Percentiles rank a stretch among this genome's conserved stretches.
Conservation (phyloP, 1,284 basidiomycete genomes). For the Moniliophthora roreri region DNA sequence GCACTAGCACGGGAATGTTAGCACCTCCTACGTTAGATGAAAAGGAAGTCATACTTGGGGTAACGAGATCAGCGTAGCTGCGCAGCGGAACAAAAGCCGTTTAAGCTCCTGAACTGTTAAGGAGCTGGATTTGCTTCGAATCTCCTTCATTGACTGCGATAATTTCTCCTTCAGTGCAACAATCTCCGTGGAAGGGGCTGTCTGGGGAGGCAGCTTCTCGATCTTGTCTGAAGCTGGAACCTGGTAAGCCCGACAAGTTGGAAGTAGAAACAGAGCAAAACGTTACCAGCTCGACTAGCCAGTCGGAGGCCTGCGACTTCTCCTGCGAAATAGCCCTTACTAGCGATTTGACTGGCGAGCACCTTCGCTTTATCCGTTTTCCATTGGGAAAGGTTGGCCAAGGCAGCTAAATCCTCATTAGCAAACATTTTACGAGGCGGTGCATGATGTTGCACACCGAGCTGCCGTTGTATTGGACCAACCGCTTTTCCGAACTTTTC, state of each 20-base stretch:
- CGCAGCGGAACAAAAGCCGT: slow-evolving; percentile 85
- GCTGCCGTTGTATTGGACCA: slow-evolving; percentile 76
- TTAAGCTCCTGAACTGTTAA: slow-evolving; percentile 82
- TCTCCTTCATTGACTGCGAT: slow-evolving; percentile 62
- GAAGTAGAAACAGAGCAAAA: not conserved
- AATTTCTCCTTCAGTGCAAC: slow-evolving; percentile 72
- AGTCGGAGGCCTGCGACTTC: slow-evolving; percentile 83
- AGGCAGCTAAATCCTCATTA: slow-evolving; percentile 47
- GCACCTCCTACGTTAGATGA: slow-evolving; percentile 2
- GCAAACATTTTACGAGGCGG: not conserved
- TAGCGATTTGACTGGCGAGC: slow-evolving; percentile 78
- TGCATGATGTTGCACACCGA: slow-evolving; percentile 47
- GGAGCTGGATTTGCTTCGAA: slow-evolving; percentile 69
- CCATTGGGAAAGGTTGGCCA: slow-evolving; percentile 56
- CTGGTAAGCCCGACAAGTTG: slow-evolving; percentile 3
- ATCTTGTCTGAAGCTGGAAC: slow-evolving; percentile 51
- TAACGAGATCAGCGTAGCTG: slow-evolving; percentile 74
- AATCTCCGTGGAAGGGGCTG: slow-evolving; percentile 59
- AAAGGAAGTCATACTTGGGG: slow-evolving; percentile 49
- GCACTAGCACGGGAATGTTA: slow-evolving; percentile 45
- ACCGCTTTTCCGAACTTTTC: slow-evolving; percentile 82
- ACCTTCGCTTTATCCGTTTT: slow-evolving; percentile 77
- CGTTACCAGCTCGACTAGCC: slow-evolving; percentile 52
- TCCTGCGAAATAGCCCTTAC: slow-evolving; percentile 84
- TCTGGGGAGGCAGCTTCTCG: slow-evolving; percentile 60